phyloP scores from a whole-genome alignment of 1,284 basidiomycete genomes.

The Melampsora larici-populina region DNA sequence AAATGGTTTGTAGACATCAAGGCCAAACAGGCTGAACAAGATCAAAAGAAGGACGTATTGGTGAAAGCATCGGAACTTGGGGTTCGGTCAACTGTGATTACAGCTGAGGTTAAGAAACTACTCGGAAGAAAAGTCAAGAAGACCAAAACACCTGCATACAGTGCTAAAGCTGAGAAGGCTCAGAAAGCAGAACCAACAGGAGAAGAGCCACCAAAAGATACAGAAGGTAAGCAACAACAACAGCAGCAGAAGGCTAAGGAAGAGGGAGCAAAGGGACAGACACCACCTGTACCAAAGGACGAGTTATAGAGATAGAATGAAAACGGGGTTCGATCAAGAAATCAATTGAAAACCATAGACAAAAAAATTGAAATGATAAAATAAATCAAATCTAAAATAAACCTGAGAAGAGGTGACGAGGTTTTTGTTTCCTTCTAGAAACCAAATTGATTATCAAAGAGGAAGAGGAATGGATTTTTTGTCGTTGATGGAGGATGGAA shows the following conservation, averaged over 20 bases:
- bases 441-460: no score
- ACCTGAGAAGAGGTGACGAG: no score
- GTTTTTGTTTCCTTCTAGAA: no score
- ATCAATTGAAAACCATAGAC: no score
- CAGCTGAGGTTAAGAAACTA: slow-evolving; percentile 50
- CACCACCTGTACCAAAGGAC: slow-evolving; percentile 63
- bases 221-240: slow-evolving; percentile 71
- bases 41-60: slow-evolving; percentile 50
- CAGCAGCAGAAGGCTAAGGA: slow-evolving; percentile 74
- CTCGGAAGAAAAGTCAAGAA: slow-evolving; percentile 50
- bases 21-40: slow-evolving; percentile 48
- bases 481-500: no score
- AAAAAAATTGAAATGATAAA: no score
- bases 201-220: slow-evolving; percentile 49
- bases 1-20: slow-evolving; percentile 52
- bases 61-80: slow-evolving; percentile 51
- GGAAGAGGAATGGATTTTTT: no score
- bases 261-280: slow-evolving; percentile 69
- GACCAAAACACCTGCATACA: slow-evolving; percentile 46
- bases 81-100: slow-evolving; percentile 50
- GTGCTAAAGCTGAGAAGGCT: slow-evolving; percentile 30
- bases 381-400: no score
- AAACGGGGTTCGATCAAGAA: no score
- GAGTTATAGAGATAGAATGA: not conserved
- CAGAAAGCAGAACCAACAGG: slow-evolving; percentile 49